Base-by-base conservation (phyloP, 1,284 basidiomycete genomes). In the Cystobasidium sp. region DNA sequence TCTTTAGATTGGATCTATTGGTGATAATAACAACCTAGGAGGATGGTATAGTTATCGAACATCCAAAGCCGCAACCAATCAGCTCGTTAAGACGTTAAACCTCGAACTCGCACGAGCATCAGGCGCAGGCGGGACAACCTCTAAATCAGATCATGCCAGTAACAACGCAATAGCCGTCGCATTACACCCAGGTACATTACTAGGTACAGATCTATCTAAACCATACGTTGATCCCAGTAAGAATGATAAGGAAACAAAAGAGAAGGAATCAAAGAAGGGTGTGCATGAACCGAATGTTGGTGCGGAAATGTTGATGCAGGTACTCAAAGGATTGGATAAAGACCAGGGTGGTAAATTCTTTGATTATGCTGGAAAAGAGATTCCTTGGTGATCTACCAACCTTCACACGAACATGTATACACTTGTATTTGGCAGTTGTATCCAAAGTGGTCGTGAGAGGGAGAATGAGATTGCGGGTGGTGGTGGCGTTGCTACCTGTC, bases 361-460 rank as follows among this genome's bases (percentile, higher is more conserved):
- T 86, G 90, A 91, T 80, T 91, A 88, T 87, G 86, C 86, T 58
- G 89, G 89, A 22, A 86, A 88, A 67, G 78, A 79, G 12, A 71
- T 80, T 18, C 75, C 74, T 4, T 80, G 79, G 79, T 80, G 74
- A 53, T 65, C 4, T 3, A 4, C 10, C 22, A 59, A 16, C 1
- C 8, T 39, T 37, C 10, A 39, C 12, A 49, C 46, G 18, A 9
- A 18, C 46, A 47, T 47, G 9, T 9, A 47, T 18, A 47, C 9
- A n/a, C n/a, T n/a, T n/a, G n/a, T n/a, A n/a, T n/a, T n/a, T n/a
- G n/a, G n/a, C n/a, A n/a, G n/a, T n/a, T n/a, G n/a, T n/a, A n/a
- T n/a, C n/a, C n/a, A n/a, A n/a, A n/a, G n/a, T n/a, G n/a, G n/a
- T n/a, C n/a, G n/a, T n/a, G n/a, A n/a, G n/a, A n/a, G n/a, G n/a